phyloP scores from a whole-genome alignment of 352 stramenopile species.

The Saprolegnia parasitica region DNA sequence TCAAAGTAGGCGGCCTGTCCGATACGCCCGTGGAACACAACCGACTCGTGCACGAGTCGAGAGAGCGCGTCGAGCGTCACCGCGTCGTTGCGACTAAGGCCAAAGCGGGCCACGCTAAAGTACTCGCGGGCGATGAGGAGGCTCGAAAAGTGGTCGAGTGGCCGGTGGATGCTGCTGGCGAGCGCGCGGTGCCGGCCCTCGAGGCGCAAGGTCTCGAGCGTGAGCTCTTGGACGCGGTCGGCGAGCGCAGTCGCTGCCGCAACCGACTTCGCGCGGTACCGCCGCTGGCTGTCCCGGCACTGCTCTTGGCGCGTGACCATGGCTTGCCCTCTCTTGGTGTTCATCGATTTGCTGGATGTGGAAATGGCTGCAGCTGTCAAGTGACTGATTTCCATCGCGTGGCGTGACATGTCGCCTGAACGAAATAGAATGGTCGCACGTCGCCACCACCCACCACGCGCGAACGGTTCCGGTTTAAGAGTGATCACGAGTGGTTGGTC shows the following conservation, averaged over 20 bases:
- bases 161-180: background rate
- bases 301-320: background rate
- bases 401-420: background rate
- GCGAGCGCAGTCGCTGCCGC: background rate
- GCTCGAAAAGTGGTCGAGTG: background rate
- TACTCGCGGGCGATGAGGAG: background rate
- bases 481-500: too few species aligned
- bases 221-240: background rate
- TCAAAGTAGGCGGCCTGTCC: background rate
- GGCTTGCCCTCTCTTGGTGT: too few species aligned
- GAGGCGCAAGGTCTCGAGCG: background rate
- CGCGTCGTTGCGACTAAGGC: background rate
- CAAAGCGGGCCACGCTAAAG: background rate
- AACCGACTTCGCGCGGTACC: background rate
- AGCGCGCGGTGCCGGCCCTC: background rate
- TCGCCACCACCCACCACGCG: too few species aligned
- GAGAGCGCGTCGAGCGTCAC: background rate
- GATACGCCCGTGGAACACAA: background rate
- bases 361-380: background rate
- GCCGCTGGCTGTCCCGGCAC: background rate
- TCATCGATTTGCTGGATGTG: too few species aligned
- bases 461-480: too few species aligned
- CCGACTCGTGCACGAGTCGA: background rate
- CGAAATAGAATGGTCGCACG: too few species aligned
- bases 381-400: background rate